Base-by-base conservation (phyloP, 441 rosid genomes). In the Euphorbia neoarborescens region DNA sequence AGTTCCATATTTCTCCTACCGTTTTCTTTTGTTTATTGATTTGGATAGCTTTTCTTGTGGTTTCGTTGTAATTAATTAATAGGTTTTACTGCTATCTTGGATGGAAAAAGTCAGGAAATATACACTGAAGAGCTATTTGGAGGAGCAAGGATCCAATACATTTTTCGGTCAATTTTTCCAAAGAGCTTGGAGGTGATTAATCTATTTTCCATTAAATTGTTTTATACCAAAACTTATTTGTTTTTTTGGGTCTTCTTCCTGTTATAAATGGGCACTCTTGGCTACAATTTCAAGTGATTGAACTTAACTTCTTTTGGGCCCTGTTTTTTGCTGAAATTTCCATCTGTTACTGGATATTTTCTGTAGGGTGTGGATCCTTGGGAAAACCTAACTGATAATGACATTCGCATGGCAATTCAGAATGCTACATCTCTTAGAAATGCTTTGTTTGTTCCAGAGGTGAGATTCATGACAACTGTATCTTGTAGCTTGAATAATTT, bases 111-210 rank as follows among this genome's bases (percentile, higher is more conserved):
- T 80, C 78, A 73, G 74, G 88, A 87, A 58, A 85, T 87, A 76
- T 84, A 83, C 24, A 87, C 86, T 5, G 68, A 76, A 12, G 90
- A 89, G 85, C 79, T 89, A 68, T 82, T 71, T 75, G 95, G 90
- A 11, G 96, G 92, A 84, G 92, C 96, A 37, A 73, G 96, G 76
- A 89, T 90, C 66, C 85, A 70, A 73, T 84, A 86, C 73, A 79
- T 89, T 70, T 89, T 90, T 80, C 90, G 89, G 69, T 86, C 96
- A 35, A 81, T 89, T 68, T 89, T 87, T 78, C 87, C 83, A 30
- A 86, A 87, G 81, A 82, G 76, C 62, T 84, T 88, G 77, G 88
- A 85, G 92, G 89, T 88, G 44, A 37, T 56, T 22, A 67, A 53
- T 54, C 53, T 71, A 68, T 56, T 53, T 66, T 62, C 5, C 19